Conservation (phyloP, 2,329 filamentous ascomycete genomes). For the Paraphaeosphaeria sporulosa region DNA sequence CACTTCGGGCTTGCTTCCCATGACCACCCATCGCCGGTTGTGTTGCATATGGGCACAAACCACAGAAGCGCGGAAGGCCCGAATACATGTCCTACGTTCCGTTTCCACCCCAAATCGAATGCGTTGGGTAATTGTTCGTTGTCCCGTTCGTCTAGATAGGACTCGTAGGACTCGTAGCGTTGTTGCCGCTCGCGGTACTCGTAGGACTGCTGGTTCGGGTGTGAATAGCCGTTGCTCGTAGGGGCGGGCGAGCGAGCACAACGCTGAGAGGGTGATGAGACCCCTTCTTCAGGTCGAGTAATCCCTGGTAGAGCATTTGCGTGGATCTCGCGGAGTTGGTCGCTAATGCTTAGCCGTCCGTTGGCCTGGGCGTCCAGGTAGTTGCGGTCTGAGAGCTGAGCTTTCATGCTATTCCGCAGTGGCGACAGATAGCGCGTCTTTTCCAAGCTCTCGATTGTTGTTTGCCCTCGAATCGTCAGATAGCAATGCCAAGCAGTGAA, state of each 20-base stretch:
- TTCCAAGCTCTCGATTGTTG: slow-evolving; percentile 95
- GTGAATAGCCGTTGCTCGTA: slow-evolving; percentile 48
- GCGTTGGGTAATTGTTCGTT: slow-evolving; percentile 88
- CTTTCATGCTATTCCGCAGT: slow-evolving; percentile 73
- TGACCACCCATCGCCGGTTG: slow-evolving; percentile 88
- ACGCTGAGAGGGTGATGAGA: slow-evolving; percentile 58
- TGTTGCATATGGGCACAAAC: slow-evolving; percentile 82
- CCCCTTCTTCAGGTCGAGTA: slow-evolving; percentile 82
- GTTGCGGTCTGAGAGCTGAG: slow-evolving; percentile 62
- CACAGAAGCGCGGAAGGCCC: slow-evolving; percentile 77
- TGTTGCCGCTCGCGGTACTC: slow-evolving; percentile 68
- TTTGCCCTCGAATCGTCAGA: slow-evolving; percentile 79
- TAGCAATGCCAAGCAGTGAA: slow-evolving; percentile 94
- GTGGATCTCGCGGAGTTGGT: slow-evolving; percentile 82
- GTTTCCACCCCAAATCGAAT: slow-evolving; percentile 86
- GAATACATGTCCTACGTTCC: slow-evolving; percentile 83
- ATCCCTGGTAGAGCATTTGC: slow-evolving; percentile 82
- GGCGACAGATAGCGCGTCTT: slow-evolving; percentile 93
- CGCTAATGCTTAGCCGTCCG: slow-evolving; percentile 56
- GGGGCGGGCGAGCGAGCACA: slow-evolving; percentile 38
- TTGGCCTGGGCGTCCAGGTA: slow-evolving; percentile 53
- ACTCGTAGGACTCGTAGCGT: slow-evolving; percentile 73
- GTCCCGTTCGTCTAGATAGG: slow-evolving; percentile 90
- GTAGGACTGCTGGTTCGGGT: slow-evolving; percentile 51
- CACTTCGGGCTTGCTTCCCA: slow-evolving; percentile 89